These are phyloP conservation scores for Sphaerulina vaccinii DNA, from an alignment of 2,329 filamentous ascomycete genomes.

Conservation along the genomic window DNA sequence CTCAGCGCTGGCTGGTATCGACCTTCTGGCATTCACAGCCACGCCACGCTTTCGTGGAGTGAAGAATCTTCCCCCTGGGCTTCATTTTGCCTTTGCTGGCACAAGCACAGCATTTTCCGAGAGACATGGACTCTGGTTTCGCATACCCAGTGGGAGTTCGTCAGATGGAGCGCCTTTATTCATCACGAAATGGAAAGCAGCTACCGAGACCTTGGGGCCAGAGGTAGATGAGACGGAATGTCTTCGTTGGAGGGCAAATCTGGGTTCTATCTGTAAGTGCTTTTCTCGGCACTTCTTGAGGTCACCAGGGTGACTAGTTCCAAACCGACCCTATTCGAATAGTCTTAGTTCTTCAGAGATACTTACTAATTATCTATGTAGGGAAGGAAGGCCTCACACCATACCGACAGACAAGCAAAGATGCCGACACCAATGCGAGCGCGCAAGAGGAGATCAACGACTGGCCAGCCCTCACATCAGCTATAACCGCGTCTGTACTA, in stretches of 20 bases:
- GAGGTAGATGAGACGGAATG: slow-evolving; percentile 44
- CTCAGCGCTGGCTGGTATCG: slow-evolving; percentile 53
- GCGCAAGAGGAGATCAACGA: slow-evolving; percentile 45
- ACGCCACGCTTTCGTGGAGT: slow-evolving; percentile 62
- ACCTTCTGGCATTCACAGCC: slow-evolving; percentile 61
- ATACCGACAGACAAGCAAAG: slow-evolving; percentile 45
- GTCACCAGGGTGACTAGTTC: too few relatives aligned
- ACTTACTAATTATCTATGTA: too few relatives aligned
- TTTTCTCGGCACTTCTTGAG: too few relatives aligned
- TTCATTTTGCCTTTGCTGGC: slow-evolving; percentile 62
- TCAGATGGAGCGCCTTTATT: slow-evolving; percentile 41
- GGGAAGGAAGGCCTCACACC: slow-evolving; percentile 52
- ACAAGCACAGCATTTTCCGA: slow-evolving; percentile 59
- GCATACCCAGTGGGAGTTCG: slow-evolving; percentile 38
- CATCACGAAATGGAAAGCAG: slow-evolving; percentile 57
- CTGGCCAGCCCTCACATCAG: slow-evolving; percentile 54
- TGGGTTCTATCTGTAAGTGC: slow-evolving; percentile 57
- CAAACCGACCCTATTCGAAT: too few relatives aligned
- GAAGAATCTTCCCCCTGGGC: slow-evolving; percentile 57
- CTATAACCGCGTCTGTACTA: slow-evolving; percentile 50
- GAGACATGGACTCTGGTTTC: slow-evolving; percentile 63
- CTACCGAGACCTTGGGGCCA: slow-evolving; percentile 46
- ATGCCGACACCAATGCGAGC: slow-evolving; percentile 29
- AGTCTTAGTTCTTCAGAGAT: too few relatives aligned
- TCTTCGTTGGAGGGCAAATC: slow-evolving; percentile 55